Conservation (phyloP, 805 yeast species). For the Starmerella stigmatis region DNA sequence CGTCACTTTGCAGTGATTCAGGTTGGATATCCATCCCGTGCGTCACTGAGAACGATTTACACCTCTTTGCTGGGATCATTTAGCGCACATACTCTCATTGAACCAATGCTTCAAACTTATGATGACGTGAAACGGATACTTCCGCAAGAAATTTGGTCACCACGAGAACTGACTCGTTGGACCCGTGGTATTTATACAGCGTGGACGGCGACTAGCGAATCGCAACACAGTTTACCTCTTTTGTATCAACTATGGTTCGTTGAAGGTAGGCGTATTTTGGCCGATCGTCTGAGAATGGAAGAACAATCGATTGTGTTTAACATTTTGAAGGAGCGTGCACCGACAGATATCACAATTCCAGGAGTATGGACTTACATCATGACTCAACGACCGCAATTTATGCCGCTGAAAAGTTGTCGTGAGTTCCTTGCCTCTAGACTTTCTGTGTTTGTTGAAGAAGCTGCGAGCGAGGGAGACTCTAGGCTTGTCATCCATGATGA, state of each 20-base stretch:
- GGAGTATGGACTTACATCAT: slow-evolving; percentile 15
- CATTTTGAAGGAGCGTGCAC: not conserved
- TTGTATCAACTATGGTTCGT: slow-evolving; percentile 64
- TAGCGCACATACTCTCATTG: slow-evolving; percentile 42
- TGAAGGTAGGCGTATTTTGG: slow-evolving; percentile 68
- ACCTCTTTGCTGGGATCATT: slow-evolving; percentile 44
- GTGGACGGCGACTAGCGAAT: slow-evolving; percentile 7
- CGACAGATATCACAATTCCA: not conserved
- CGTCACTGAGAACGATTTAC: slow-evolving; percentile 60
- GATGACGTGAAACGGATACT: slow-evolving; percentile 34
- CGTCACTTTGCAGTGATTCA: slow-evolving; percentile 55
- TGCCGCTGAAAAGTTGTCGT: slow-evolving; percentile 34
- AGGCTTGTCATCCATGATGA: slow-evolving; percentile 56
- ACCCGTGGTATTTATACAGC: slow-evolving; percentile 58
- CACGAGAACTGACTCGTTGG: slow-evolving; percentile 88
- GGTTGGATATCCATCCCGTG: slow-evolving; percentile 66
- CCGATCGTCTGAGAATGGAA: slow-evolving; percentile 46
- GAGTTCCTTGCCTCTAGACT: slow-evolving; percentile 55
- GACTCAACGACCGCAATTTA: slow-evolving; percentile 17
- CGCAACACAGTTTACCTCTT: slow-evolving; percentile 1
- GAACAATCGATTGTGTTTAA: not conserved
- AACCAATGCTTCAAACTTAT: slow-evolving; percentile 60
- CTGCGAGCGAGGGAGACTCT: slow-evolving; percentile 37
- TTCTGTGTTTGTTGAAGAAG: slow-evolving; percentile 68
- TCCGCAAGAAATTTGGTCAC: slow-evolving; percentile 67